Conservation (phyloP, 352 stramenopile species). For the Ophiocytium majus region DNA sequence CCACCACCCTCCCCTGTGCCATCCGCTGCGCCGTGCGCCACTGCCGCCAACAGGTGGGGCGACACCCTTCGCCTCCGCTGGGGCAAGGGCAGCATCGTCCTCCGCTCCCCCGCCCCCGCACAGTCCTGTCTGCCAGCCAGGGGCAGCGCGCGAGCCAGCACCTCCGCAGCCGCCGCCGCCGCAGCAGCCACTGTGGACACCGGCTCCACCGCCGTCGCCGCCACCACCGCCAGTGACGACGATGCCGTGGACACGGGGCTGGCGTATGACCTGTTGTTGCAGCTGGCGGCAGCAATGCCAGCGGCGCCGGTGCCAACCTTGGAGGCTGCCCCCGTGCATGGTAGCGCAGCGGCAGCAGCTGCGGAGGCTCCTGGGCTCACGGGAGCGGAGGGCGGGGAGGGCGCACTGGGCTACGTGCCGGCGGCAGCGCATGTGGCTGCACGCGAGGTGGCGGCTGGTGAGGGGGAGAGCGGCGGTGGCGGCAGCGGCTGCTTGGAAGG, state of each 20-base stretch:
- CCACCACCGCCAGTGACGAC: not conserved
- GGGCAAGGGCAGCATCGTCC: constrained; percentile 12
- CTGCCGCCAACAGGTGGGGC: not conserved
- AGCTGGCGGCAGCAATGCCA: not conserved
- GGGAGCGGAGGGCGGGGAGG: too few species aligned
- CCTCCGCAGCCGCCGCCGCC: too few species aligned
- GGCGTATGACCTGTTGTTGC: not conserved
- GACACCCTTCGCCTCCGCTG: constrained; percentile 6
- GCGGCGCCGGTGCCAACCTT: too few species aligned
- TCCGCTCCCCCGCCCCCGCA: not conserved
- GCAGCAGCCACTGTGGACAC: not conserved
- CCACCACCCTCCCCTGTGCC: not conserved
- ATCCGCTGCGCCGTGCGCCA: not conserved
- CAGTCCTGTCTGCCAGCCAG: not conserved
- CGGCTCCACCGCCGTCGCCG: not conserved
- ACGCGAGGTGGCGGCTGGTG: too few species aligned
- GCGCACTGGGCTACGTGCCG: too few species aligned
- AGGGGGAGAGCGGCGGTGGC: too few species aligned
- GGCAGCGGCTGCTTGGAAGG: too few species aligned
- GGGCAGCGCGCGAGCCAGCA: too few species aligned
- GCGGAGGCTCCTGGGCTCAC: too few species aligned
- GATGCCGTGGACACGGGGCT: not conserved
- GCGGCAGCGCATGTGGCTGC: too few species aligned
- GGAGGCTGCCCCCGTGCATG: too few species aligned
- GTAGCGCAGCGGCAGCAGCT: too few species aligned